phyloP scores from a whole-genome alignment of 1,284 basidiomycete species.

The Mrakiaceae sp. region DNA sequence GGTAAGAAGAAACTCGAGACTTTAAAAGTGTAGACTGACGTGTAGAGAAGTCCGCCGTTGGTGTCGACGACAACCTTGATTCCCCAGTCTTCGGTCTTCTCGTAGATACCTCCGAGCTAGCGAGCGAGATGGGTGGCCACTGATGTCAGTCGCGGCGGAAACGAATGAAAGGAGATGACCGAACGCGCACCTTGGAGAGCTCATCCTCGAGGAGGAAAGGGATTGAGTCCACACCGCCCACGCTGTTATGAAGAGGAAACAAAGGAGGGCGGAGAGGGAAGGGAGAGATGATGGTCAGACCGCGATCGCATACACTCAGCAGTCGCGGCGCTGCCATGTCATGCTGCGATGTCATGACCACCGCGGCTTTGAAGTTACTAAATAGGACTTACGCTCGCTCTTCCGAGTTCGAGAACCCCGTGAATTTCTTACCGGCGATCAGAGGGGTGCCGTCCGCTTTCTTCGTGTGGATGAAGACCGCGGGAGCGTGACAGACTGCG shows the following conservation, averaged over 20 bases:
- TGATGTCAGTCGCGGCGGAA: no score
- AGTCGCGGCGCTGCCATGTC: no score
- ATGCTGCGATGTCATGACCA: no score
- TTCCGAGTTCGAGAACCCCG: conserved; percentile 61
- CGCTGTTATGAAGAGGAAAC: conserved; percentile 10
- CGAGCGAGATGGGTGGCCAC: no score
- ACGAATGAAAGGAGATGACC: no score
- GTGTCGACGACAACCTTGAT: conserved; percentile 42
- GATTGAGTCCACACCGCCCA: conserved; percentile 33
- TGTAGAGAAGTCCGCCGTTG: conserved; percentile 35
- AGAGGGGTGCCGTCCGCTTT: conserved; percentile 49
- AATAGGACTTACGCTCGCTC: conserved; percentile 39
- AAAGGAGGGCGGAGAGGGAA: background rate
- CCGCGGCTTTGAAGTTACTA: no score
- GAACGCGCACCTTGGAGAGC: conserved; percentile 33
- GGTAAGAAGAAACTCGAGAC: no score
- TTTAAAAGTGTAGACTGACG: conserved; percentile 21
- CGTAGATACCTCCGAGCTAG: conserved; percentile 51
- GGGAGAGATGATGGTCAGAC: no score
- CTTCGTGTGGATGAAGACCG: conserved; percentile 43
- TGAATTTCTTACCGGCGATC: conserved; percentile 49
- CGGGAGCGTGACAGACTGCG: conserved; percentile 67
- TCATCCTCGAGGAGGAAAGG: conserved; percentile 61
- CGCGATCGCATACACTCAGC: no score
- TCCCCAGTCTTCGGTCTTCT: conserved; percentile 47